Evolutionary conservation across 805 yeast genomes (phyloP), one percentile per base, ranked within the genome.

Genomic region (Candida xiaguanensis): DNA sequence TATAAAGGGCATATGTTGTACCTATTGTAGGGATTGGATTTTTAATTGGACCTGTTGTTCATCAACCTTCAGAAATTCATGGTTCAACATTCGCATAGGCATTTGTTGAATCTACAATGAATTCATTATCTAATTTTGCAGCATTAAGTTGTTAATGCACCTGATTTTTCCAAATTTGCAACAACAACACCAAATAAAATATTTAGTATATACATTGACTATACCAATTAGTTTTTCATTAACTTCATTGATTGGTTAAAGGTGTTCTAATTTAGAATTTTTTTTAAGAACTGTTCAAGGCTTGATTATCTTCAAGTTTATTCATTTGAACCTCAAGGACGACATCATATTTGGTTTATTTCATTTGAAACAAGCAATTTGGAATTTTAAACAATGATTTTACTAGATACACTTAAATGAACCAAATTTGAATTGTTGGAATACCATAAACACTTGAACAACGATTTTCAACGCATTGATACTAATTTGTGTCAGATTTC

Each of bases 81-180:
- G 85, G 89, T 7, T 63, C 79, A 8, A 82, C 62, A 2, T 75
- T 81, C 46, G 88, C 77, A 19, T 89, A 96, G 97, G 87, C 85
- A 0, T 87, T 87, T 55, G 77, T 87, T 38, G 72, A 73, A 50
- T 77, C 91, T 4, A 70, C 80, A 24, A 85, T 89, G 95, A 82
- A 80, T 61, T 74, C 89, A 16, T 65, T 88, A 45, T 85, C 95
- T 19, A 88, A 87, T 63, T 88, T 88, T 55, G 93, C 95, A 5
- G 84, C 96, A 13, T 72, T 88, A 53, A 84, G n/a, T 88, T 53
- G 75, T 84, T 40, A 88, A 88, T 63, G 85, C 93, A 12, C 95
- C 96, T 2, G 96, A 88, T 67, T 88, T 88, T 61, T 74, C 95
- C 18, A 78, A 96, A 60, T 82, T 87, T 63, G 84, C 95, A 8